Evolutionary conservation across 2,329 filamentous ascomycete species (phyloP).

Genomic region (Penicillium sp.): DNA sequence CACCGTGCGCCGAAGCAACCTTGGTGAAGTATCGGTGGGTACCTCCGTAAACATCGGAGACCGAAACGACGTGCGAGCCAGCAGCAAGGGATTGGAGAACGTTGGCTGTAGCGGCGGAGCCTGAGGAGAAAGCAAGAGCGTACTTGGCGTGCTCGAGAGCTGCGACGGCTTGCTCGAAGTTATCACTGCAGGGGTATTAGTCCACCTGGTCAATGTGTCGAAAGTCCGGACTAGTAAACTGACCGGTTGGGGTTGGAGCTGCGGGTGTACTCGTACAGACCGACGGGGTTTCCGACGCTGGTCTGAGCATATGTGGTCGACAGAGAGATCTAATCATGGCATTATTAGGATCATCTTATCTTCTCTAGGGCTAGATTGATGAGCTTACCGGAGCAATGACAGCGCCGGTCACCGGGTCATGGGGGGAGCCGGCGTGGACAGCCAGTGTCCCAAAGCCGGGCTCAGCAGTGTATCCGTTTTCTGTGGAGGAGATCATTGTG

Average conservation of each 20-base stretch:
- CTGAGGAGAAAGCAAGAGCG: constrained; percentile 90
- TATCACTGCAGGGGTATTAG: constrained; percentile 55
- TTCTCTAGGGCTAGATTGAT: neutral
- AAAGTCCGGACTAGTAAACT: constrained; percentile 14
- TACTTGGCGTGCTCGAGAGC: constrained; percentile 89
- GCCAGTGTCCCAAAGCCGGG: constrained; percentile 88
- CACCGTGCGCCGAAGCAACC: constrained; percentile 89
- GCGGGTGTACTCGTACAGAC: constrained; percentile 87
- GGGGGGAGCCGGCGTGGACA: constrained; percentile 87
- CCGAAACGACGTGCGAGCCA: constrained; percentile 90
- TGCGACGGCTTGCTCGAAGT: constrained; percentile 89
- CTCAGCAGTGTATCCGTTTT: constrained; percentile 55
- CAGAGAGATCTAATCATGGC: constrained; percentile 67
- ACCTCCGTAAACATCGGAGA: constrained; percentile 96
- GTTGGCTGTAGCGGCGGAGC: constrained; percentile 87
- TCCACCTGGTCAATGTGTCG: neutral
- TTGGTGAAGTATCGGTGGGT: constrained; percentile 99
- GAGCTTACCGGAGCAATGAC: constrained; percentile 76
- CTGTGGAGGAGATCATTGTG: constrained; percentile 24
- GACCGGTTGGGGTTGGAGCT: constrained; percentile 87
- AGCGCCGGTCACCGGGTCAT: constrained; percentile 87
- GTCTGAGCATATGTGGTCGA: constrained; percentile 96
- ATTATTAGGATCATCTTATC: constrained; percentile 11
- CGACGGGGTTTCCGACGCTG: constrained; percentile 80
- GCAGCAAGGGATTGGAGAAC: constrained; percentile 89